A percentile compares a stretch with the other conserved stretches of the same genome.
Conservation (phyloP, 176 grass and related monocot species). For the Triticum urartu region DNA sequence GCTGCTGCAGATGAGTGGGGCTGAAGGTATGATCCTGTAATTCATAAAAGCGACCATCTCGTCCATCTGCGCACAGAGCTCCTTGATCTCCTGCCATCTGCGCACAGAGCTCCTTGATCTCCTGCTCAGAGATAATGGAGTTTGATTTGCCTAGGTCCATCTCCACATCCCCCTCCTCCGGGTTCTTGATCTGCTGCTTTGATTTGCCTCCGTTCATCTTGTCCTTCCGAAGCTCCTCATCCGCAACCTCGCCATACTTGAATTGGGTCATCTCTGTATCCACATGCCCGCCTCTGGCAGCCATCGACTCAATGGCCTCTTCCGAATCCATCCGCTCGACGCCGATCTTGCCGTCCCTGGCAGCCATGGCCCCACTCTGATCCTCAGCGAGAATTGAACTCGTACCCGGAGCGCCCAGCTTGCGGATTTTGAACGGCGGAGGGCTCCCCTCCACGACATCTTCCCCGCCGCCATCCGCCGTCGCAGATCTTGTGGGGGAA, state of each 20-base stretch:
- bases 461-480: neutral
- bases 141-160: neutral
- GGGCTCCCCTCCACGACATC: neutral
- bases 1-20: neutral
- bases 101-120: neutral
- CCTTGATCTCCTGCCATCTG: too few relatives aligned
- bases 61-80: neutral
- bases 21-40: neutral
- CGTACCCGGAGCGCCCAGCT: neutral
- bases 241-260: neutral
- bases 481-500: neutral
- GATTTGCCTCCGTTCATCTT: neutral
- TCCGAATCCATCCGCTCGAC: neutral
- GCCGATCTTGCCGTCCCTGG: neutral
- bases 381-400: too few relatives aligned
- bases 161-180: too few relatives aligned
- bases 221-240: too few relatives aligned
- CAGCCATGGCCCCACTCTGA: neutral
- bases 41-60: neutral
- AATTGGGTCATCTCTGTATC: neutral
- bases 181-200: too few relatives aligned
- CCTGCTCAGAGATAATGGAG: neutral
- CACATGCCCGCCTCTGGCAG: neutral
- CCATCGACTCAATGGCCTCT: neutral
- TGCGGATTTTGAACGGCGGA: neutral